These are phyloP conservation scores for Phoma sp. DNA, from an alignment of 2,329 filamentous ascomycete species.

Conservation along the genomic window DNA sequence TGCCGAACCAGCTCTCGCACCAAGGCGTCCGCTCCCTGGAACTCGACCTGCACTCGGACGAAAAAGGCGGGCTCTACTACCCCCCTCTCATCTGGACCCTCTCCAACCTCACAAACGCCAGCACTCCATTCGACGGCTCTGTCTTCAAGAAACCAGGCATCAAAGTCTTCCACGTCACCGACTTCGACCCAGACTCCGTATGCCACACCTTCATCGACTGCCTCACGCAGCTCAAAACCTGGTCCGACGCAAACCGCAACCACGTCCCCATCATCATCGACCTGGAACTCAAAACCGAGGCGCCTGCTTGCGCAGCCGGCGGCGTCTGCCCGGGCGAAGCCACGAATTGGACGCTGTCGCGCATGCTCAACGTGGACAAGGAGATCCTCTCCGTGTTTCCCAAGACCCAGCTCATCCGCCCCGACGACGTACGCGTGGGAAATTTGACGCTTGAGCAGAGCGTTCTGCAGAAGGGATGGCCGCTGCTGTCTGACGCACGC, in stretches of 20 bases:
- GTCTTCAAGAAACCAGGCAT: slow-evolving; percentile 52
- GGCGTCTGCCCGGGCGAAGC: slow-evolving; percentile 49
- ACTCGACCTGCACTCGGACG: slow-evolving; percentile 58
- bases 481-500: slow-evolving; percentile 51
- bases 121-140: slow-evolving; percentile 48
- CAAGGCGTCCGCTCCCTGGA: slow-evolving; percentile 57
- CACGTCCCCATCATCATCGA: slow-evolving; percentile 58
- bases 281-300: slow-evolving; percentile 57
- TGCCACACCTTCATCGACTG: slow-evolving; percentile 57
- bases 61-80: slow-evolving; percentile 56
- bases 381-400: slow-evolving; percentile 56
- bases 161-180: slow-evolving; percentile 60
- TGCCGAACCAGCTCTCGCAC: slow-evolving; percentile 54
- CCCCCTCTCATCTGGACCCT: slow-evolving; percentile 52
- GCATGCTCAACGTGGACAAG: slow-evolving; percentile 53
- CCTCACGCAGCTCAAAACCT: slow-evolving; percentile 51
- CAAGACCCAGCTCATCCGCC: slow-evolving; percentile 51
- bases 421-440: slow-evolving; percentile 54
- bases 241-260: slow-evolving; percentile 52
- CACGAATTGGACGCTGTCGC: slow-evolving; percentile 53
- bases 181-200: slow-evolving; percentile 54
- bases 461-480: slow-evolving; percentile 57
- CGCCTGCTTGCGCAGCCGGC: slow-evolving; percentile 39
- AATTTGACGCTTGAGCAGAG: slow-evolving; percentile 55
- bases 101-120: slow-evolving; percentile 49